A percentile compares a stretch with the other conserved stretches of the same genome.
phyloP scores from a whole-genome alignment of 129 eudicot genomes.

The Escallonia rubra region DNA sequence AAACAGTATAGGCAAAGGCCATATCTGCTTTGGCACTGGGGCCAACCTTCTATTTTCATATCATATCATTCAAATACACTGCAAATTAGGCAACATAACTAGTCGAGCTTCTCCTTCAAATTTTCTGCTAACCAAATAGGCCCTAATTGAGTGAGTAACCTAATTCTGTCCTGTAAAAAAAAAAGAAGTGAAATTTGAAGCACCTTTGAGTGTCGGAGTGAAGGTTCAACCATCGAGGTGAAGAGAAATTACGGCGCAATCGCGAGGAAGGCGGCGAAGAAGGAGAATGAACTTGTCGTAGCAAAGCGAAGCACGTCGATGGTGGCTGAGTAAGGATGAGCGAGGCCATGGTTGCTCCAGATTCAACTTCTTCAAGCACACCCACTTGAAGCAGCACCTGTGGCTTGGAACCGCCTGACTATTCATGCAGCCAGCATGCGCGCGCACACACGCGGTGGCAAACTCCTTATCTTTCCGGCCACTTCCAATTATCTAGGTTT shows the following conservation, averaged over 20 bases:
- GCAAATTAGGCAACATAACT: too few species aligned
- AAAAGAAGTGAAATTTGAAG: too few species aligned
- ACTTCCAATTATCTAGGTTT: neutral
- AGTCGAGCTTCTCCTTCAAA: too few species aligned
- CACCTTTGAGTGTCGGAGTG: slow-evolving; percentile 40
- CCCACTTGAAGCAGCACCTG: slow-evolving; percentile 29
- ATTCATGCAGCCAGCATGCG: slow-evolving; percentile 45
- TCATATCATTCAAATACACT: too few species aligned
- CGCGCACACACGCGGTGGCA: neutral
- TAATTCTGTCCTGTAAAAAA: too few species aligned
- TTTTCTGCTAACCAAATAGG: neutral
- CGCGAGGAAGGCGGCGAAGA: slow-evolving; percentile 14
- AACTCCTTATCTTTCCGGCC: neutral
- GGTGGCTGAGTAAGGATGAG: slow-evolving; percentile 30
- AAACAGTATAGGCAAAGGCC: neutral
- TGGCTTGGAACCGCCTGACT: slow-evolving; percentile 21
- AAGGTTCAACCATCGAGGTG: slow-evolving; percentile 32
- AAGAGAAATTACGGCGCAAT: slow-evolving; percentile 23
- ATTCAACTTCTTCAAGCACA: slow-evolving; percentile 20
- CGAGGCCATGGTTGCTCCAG: slow-evolving; percentile 37
- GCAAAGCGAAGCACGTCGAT: slow-evolving; percentile 15
- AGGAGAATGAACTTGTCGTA: slow-evolving; percentile 11
- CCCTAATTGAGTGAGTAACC: too few species aligned
- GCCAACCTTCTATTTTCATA: neutral
- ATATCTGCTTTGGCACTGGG: neutral